Percentiles rank a stretch among this genome's conserved stretches.
Evolutionary conservation across 176 grass and related monocot genomes (phyloP).

Genomic region (Avena sativa): DNA sequence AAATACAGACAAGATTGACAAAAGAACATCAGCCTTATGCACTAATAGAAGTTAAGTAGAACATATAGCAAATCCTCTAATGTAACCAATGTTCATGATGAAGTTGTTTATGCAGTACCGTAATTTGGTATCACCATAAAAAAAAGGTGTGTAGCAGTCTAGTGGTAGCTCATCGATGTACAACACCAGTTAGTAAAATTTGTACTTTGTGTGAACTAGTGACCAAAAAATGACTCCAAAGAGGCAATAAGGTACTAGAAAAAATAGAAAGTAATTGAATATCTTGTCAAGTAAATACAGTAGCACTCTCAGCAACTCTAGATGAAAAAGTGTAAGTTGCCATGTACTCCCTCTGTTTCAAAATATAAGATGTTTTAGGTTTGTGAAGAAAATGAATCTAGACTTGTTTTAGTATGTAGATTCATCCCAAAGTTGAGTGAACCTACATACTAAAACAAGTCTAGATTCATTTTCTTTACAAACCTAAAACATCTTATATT

Average conservation of each 20-base stretch:
- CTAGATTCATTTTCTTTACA: too few species aligned
- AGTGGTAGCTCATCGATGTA: slow-evolving; percentile 12
- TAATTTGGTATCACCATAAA: slow-evolving; percentile 29
- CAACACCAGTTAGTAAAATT: slow-evolving; percentile 34
- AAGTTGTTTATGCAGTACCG: slow-evolving; percentile 33
- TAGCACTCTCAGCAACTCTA: slow-evolving; percentile 5
- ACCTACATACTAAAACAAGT: too few species aligned
- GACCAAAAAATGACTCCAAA: slow-evolving; percentile 15
- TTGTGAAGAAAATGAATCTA: too few species aligned
- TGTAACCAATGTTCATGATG: background rate
- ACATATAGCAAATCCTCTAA: slow-evolving; percentile 26
- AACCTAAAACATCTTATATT: too few species aligned
- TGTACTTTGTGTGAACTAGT: slow-evolving; percentile 15
- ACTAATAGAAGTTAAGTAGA: slow-evolving; percentile 17
- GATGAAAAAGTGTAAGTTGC: background rate
- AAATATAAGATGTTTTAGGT: too few species aligned
- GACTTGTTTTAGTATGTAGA: too few species aligned
- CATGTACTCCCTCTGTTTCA: too few species aligned
- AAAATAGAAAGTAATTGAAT: slow-evolving; percentile 21
- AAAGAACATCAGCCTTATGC: slow-evolving; percentile 14
- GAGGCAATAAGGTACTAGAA: slow-evolving; percentile 20
- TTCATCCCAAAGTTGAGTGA: too few species aligned
- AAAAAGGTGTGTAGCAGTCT: background rate
- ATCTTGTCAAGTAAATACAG: slow-evolving; percentile 23
- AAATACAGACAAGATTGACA: slow-evolving; percentile 1